These are phyloP conservation scores for Camptophora hylomeconis DNA, from an alignment of 2,329 filamentous ascomycete species.

Conservation along the genomic window DNA sequence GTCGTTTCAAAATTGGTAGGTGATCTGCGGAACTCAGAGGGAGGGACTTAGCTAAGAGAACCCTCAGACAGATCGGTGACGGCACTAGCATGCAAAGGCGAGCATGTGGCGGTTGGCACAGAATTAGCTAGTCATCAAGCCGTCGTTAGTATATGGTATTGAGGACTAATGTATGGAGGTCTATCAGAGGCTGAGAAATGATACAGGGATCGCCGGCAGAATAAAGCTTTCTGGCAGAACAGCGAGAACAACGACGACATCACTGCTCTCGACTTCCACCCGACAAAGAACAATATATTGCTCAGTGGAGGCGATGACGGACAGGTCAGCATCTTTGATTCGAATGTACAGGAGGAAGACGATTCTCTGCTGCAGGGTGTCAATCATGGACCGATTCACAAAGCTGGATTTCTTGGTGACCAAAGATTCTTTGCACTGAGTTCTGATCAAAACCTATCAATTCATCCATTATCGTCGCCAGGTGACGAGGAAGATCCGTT, in stretches of 20 bases:
- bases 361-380: slow-evolving; percentile 50
- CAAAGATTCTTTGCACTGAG: slow-evolving; percentile 44
- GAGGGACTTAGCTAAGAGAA: background rate
- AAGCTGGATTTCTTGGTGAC: slow-evolving; percentile 44
- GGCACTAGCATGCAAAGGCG: slow-evolving; percentile 10
- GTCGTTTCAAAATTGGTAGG: slow-evolving; percentile 12
- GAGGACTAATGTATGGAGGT: slow-evolving; percentile 3
- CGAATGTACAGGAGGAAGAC: slow-evolving; percentile 43
- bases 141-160: slow-evolving; percentile 15
- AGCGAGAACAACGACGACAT: slow-evolving; percentile 45
- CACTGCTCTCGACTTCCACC: slow-evolving; percentile 44
- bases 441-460: slow-evolving; percentile 48
- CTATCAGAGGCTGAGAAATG: slow-evolving; percentile 1
- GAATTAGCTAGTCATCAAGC: slow-evolving; percentile 9
- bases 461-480: slow-evolving; percentile 38
- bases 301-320: slow-evolving; percentile 52
- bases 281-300: slow-evolving; percentile 37
- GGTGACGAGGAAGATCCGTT: slow-evolving; percentile 35
- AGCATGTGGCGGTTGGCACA: slow-evolving; percentile 13
- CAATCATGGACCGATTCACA: slow-evolving; percentile 50
- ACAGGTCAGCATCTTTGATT: slow-evolving; percentile 49
- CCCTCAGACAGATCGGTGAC: slow-evolving; percentile 12
- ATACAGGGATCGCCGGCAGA: slow-evolving; percentile 26
- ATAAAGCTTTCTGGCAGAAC: slow-evolving; percentile 14
- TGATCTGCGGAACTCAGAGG: no score